phyloP scores from a whole-genome alignment of 2,329 filamentous ascomycete species.

The Drechslerella stenobrocha region DNA sequence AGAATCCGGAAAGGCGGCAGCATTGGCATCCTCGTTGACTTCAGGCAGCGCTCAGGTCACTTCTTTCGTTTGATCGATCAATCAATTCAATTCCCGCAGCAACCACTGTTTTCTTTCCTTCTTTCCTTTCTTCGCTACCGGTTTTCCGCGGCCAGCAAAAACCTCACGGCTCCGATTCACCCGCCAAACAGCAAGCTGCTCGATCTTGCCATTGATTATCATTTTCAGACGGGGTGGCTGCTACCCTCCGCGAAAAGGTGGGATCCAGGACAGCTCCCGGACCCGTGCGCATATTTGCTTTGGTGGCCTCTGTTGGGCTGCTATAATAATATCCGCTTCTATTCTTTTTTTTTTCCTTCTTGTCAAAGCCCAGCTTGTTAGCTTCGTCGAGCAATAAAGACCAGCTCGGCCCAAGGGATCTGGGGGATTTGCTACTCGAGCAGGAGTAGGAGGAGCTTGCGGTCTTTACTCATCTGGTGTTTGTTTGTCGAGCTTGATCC shows the following conservation, averaged over 20 bases:
- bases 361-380: conserved; percentile 23
- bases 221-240: conserved; percentile 30
- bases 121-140: conserved; percentile 30
- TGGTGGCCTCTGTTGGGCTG: conserved; percentile 35
- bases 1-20: conserved; percentile 13
- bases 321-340: too few species aligned
- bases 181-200: conserved; percentile 14
- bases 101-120: conserved; percentile 10
- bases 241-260: conserved; percentile 45
- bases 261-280: conserved; percentile 40
- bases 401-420: conserved; percentile 3
- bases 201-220: conserved; percentile 11
- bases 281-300: conserved; percentile 44
- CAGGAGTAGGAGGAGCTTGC: conserved; percentile 5
- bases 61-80: conserved; percentile 36
- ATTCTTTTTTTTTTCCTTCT: conserved; percentile 23
- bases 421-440: not conserved
- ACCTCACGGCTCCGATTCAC: conserved; percentile 26
- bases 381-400: conserved; percentile 19
- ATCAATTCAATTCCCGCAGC: conserved; percentile 39
- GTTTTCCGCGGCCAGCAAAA: conserved; percentile 37
- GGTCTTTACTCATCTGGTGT: not conserved
- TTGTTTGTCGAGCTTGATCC: conserved; percentile 1
- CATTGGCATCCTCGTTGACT: conserved; percentile 25
- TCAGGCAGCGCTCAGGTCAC: conserved; percentile 24